phyloP scores from a whole-genome alignment of 495 filamentous ascomycete genomes.

The Trichoderma parareesei region DNA sequence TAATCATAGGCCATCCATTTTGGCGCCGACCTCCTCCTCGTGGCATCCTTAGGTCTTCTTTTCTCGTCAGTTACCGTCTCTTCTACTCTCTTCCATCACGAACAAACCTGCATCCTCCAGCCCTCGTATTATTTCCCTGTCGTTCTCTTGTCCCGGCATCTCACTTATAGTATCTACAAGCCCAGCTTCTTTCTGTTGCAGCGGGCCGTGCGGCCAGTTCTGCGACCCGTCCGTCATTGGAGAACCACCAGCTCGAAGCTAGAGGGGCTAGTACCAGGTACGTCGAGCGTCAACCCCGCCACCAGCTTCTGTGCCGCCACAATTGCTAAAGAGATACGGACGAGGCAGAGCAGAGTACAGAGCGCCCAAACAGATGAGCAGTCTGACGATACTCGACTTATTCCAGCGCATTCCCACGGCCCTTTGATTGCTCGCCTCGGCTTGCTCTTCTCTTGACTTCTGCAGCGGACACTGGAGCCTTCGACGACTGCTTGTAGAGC shows the following conservation, averaged over 20 bases:
- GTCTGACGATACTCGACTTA: background rate
- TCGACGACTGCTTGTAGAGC: background rate
- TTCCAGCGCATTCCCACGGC: too few species aligned
- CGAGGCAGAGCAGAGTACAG: background rate
- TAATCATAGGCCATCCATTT: too few species aligned
- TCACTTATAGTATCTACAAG: background rate
- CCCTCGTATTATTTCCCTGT: background rate
- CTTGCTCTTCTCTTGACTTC: background rate
- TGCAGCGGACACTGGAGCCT: background rate
- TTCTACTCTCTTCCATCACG: background rate
- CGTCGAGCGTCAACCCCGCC: background rate
- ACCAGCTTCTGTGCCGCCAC: background rate
- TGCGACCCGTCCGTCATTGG: conserved; percentile 2
- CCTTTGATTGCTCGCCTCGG: background rate
- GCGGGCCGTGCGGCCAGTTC: conserved; percentile 10
- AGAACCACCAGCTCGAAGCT: background rate
- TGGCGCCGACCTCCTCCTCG: too few species aligned
- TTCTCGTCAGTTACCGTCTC: background rate
- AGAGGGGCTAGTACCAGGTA: background rate
- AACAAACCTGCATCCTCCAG: background rate
- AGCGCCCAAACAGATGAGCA: background rate
- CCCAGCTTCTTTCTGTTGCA: background rate
- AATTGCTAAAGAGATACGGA: background rate
- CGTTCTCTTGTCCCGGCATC: background rate
- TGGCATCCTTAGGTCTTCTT: too few species aligned